Base-by-base conservation (phyloP, 1,284 basidiomycete genomes). In the Cutaneotrichosporon sp. region DNA sequence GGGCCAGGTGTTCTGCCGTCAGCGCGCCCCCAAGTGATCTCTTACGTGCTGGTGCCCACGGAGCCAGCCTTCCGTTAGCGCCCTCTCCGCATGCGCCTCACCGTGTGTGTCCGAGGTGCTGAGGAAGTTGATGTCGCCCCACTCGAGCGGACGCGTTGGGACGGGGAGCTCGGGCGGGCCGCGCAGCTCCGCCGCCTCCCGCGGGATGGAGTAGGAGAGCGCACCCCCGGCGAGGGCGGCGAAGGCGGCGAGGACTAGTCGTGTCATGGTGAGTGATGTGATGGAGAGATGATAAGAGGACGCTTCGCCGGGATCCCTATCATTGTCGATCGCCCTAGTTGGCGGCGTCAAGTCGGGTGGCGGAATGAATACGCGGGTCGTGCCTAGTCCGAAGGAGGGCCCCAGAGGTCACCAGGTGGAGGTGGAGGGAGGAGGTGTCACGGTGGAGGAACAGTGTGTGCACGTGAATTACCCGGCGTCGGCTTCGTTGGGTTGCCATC, bases 111-210 rank as follows among this genome's bases (percentile, higher is more conserved):
- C 79, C 1, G 76, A 77, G 8, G 74, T 79, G 51, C 67, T 70
- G n/a, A 80, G 52, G 63, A 80, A 73, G 66, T 80, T 80, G 61
- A 77, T 72, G 52, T 79, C 76, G 29, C 74, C 72, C 79, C 79
- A 80, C 36, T 73, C 70, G 20, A 79, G 66, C 34, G 65, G 67
- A 29, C 73, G 63, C 3, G 67, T 73, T 2, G 79, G 79, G 13
- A 65, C 53, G 7, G 79, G 77, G 6, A 77, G 56, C 38, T 47
- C 56, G 31, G 53, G 52, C 22, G 61, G 38, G n/a, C 9, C 13
- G 38, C 38, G 54, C 38, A 31, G 18, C 4, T n/a, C 27, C 25
- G 20, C 54, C 6, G 3, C 34, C 13, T 2, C n/a, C 27, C 9
- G 14, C 3, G 54, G 42, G 7, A 29, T 14, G 27, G 29, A 16